These are phyloP conservation scores for Neotropicomus parvogracilis DNA, from an alignment of 1,284 basidiomycete genomes.

Conservation along the genomic window DNA sequence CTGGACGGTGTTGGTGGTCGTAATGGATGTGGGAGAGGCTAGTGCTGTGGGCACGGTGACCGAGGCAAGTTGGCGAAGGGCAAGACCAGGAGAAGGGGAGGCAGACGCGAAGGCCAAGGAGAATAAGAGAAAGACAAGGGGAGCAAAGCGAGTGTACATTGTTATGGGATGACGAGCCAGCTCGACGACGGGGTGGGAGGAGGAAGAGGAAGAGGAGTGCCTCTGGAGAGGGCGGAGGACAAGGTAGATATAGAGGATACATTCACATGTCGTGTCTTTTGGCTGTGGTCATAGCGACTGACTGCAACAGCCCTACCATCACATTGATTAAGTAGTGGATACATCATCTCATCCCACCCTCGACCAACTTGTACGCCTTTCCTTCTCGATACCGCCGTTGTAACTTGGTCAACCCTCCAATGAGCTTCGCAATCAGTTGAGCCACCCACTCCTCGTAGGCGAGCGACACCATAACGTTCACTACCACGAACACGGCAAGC, in stretches of 20 bases:
- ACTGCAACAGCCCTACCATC: neutral
- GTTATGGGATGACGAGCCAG: slow-evolving; percentile 28
- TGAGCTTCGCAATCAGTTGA: slow-evolving; percentile 52
- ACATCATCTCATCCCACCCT: slow-evolving; percentile 53
- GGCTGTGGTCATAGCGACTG: slow-evolving; percentile 25
- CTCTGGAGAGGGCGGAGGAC: neutral
- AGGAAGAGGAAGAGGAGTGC: neutral
- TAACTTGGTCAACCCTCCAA: slow-evolving; percentile 48
- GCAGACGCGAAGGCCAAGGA: slow-evolving; percentile 23
- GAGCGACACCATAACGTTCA: slow-evolving; percentile 76
- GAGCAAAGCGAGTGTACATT: slow-evolving; percentile 23
- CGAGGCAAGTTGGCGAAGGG: slow-evolving; percentile 25
- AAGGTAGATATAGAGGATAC: no score
- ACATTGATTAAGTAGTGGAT: no score
- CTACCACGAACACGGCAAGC: slow-evolving; percentile 65
- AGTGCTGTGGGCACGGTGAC: slow-evolving; percentile 20
- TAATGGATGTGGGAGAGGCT: slow-evolving; percentile 29
- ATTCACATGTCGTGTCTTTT: no score
- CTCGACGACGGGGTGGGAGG: slow-evolving; percentile 16
- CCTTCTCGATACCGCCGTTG: slow-evolving; percentile 51
- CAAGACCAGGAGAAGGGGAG: slow-evolving; percentile 18
- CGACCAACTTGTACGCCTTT: slow-evolving; percentile 71
- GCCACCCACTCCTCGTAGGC: slow-evolving; percentile 80
- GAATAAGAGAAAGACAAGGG: slow-evolving; percentile 19
- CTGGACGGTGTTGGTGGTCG: slow-evolving; percentile 26